Evolutionary conservation across 2,329 filamentous ascomycete genomes (phyloP), one percentile per base, ranked within the genome.

Genomic region (Pyrenophora tritici-repentis): DNA sequence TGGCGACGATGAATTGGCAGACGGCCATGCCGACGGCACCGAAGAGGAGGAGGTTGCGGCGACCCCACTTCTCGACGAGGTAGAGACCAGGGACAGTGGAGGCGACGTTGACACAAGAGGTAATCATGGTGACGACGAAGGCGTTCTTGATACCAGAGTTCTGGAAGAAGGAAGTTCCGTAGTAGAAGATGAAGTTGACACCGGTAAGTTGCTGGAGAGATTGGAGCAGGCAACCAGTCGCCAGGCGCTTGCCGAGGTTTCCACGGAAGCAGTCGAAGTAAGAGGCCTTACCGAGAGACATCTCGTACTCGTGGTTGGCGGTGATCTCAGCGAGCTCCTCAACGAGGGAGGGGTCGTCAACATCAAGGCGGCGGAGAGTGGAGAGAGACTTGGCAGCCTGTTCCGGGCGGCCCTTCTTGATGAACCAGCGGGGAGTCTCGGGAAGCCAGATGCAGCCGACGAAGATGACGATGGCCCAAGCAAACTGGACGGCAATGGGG

Each of bases 1-100:
- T 73, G 24, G 73, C 74, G 16, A 76, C 73, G 49, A 76, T 74
- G 61, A 72, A 75, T 55, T 76, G 73, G 60, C 72, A 74, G 18
- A 73, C 65, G 48, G 68, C 76, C 90, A 93, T 93, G 45, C 89
- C 89, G 34, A 86, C 73, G 33, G 89, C 87, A 32, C 90, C 90
- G 39, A 87, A 80, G 62, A 93, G 87, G 31, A 94, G 79, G 5
- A 94, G 80, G 52, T 81, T 85, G 22, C 90, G 86, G 50, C 90
- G 86, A 55, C 90, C 90, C 82, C 88, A 87, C 6, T 84, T 85
- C 72, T 94, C 90, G 50, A 94, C 89, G n/a, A 91, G 80, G 47
- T 88, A 79, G 17, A 91, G 75, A 51, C 88, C 89, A 2, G 89
- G 88, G 47, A 93, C 70, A 1, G 89, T 93, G 3, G 88, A 90